Evolutionary conservation across 2,329 filamentous ascomycete species (phyloP), one percentile per base, ranked within the genome.

Genomic region (Stenocarpella maydis): DNA sequence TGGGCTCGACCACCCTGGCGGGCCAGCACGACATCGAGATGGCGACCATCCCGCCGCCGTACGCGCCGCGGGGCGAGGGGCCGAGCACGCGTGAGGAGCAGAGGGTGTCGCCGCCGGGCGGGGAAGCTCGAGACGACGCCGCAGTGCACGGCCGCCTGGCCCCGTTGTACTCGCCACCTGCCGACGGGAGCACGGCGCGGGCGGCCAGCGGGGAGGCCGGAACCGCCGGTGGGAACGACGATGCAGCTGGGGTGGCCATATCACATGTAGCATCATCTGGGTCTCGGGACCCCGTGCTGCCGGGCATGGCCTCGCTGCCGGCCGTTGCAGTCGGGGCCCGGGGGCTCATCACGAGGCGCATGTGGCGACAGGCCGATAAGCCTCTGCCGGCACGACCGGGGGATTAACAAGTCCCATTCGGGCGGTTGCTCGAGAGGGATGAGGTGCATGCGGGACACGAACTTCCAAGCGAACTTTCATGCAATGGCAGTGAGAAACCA

Each of bases 11-110:
- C 4, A 7, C 19, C 58, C 12, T 21, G 14, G n/a, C 26, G 26
- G 41, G 58, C 9, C 37, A 28, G 0, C 10, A 39, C 19, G 66
- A 68, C 24, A 21, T 68, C 54, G 66, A 68, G 66, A 45, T 64
- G 66, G 54, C 53, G 34, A 61, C 55, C 12, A 41, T 68, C 14
- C 45, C 60, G 47, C 66, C 66, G 28, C 54, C 54, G 21, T 68
- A 68, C n/a, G 53, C 65, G 8, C 65, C 65, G 24, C 50, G 52
- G 28, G 54, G 43, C 14, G 43, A 61, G 26, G 54, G 41, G 3
- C 26, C 65, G 3, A 37, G 26, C 19, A 61, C 41, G 7, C n/a
- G 41, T 1, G 41, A 61, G 1, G 55, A 61, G 41, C 41, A 12
- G 26, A 31, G 55, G 7, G 10, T 41, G n/a, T 28, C 34, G 6